These are phyloP conservation scores for Nannizziopsis barbatae DNA, from an alignment of 2,329 filamentous ascomycete species.

Conservation along the genomic window DNA sequence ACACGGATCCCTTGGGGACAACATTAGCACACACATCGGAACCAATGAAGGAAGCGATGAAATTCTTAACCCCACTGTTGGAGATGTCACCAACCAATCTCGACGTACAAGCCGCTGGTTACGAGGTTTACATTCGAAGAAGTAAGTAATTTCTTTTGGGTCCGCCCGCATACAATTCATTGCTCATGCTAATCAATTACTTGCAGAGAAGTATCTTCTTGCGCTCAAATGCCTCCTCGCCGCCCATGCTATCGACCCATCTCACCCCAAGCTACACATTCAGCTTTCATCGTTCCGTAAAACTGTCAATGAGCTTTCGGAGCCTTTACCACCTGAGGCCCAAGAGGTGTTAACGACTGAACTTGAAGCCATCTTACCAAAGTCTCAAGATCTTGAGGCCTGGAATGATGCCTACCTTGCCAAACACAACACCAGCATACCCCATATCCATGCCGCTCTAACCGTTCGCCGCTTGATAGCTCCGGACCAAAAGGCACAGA, in stretches of 20 bases:
- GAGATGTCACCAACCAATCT: constrained; percentile 72
- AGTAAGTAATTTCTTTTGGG: constrained; percentile 45
- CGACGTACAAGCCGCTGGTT: constrained; percentile 71
- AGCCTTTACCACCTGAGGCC: constrained; percentile 54
- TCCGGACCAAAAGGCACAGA: constrained; percentile 43
- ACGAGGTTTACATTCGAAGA: constrained; percentile 76
- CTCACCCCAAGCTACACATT: constrained; percentile 62
- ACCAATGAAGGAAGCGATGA: constrained; percentile 75
- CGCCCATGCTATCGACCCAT: constrained; percentile 55
- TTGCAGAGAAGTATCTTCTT: constrained; percentile 69
- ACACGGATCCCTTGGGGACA: constrained; percentile 73
- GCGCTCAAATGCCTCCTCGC: constrained; percentile 77
- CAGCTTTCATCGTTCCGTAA: constrained; percentile 61
- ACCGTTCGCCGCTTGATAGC: constrained; percentile 50
- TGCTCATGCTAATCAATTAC: not conserved
- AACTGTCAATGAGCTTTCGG: constrained; percentile 45
- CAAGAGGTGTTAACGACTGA: constrained; percentile 58
- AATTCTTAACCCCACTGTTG: constrained; percentile 70
- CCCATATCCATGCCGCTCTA: constrained; percentile 54
- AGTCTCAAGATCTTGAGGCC: constrained; percentile 46
- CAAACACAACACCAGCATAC: constrained; percentile 50
- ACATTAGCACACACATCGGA: constrained; percentile 71
- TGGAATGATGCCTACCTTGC: constrained; percentile 57
- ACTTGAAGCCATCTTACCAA: constrained; percentile 51
- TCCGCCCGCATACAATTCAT: not conserved